These are phyloP conservation scores for Balansia obtecta DNA, from an alignment of 2,329 filamentous ascomycete genomes.

Conservation along the genomic window DNA sequence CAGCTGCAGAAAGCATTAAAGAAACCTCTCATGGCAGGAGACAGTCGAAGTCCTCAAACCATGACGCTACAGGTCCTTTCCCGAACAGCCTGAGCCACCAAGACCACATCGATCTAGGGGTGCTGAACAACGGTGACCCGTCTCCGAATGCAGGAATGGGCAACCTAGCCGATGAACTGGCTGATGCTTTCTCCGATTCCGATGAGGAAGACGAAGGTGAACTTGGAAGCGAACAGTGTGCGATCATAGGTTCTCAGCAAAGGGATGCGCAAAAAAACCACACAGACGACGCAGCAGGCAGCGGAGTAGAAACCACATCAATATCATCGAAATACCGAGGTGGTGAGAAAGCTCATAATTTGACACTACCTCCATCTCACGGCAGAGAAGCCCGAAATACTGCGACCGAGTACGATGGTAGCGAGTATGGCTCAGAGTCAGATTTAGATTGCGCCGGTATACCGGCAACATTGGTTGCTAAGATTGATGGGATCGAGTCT, in stretches of 20 bases:
- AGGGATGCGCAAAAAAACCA: neutral
- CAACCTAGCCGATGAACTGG: conserved; percentile 71
- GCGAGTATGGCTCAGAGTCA: conserved; percentile 61
- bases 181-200: conserved; percentile 57
- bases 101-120: conserved; percentile 33
- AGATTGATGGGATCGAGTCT: conserved; percentile 61
- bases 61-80: conserved; percentile 36
- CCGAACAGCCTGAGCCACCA: conserved; percentile 36
- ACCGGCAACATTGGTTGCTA: conserved; percentile 51
- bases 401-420: conserved; percentile 55
- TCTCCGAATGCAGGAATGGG: conserved; percentile 48
- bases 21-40: conserved; percentile 34
- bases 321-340: conserved; percentile 23
- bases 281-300: conserved; percentile 1
- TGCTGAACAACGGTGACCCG: conserved; percentile 29
- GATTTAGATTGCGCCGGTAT: conserved; percentile 59
- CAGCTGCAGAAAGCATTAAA: conserved; percentile 36
- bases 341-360: conserved; percentile 21
- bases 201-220: conserved; percentile 50
- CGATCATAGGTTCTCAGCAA: neutral
- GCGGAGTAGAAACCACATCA: conserved; percentile 8
- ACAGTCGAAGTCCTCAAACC: conserved; percentile 37
- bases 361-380: conserved; percentile 31
- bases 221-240: conserved; percentile 25
- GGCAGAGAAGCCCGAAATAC: conserved; percentile 36